Evolutionary conservation across 2,329 filamentous ascomycete genomes (phyloP).

Genomic region (Neonectria faginata): DNA sequence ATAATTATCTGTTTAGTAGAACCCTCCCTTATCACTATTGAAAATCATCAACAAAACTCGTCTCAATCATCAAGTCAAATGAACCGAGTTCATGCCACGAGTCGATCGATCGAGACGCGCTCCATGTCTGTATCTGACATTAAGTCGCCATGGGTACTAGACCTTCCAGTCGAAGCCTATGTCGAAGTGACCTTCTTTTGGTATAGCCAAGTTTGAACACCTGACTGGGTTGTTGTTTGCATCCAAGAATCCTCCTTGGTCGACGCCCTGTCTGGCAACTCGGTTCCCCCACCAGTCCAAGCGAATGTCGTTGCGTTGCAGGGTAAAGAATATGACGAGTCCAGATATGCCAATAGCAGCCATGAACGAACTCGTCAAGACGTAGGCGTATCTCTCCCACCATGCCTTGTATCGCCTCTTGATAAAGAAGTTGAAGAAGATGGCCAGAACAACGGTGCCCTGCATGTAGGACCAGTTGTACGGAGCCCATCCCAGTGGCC

Average conservation of each 20-base stretch:
- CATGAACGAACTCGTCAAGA: constrained; percentile 43
- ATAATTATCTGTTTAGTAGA: too few relatives aligned
- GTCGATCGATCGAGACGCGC: not conserved
- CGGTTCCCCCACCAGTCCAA: constrained; percentile 45
- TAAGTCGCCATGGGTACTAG: not conserved
- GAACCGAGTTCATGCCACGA: not conserved
- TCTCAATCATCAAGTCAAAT: not conserved
- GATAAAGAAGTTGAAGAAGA: constrained; percentile 46
- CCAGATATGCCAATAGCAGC: constrained; percentile 45
- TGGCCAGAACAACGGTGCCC: constrained; percentile 35
- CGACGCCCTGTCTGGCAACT: constrained; percentile 37
- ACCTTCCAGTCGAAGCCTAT: constrained; percentile 35
- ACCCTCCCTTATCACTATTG: too few relatives aligned
- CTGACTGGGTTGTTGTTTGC: constrained; percentile 20
- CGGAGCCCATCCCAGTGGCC: constrained; percentile 42
- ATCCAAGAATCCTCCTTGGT: constrained; percentile 35
- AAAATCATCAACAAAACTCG: not conserved
- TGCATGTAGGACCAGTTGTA: constrained; percentile 47
- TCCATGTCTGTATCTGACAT: not conserved
- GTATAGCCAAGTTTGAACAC: constrained; percentile 40
- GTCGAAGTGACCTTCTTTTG: constrained; percentile 36
- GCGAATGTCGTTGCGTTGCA: constrained; percentile 36
- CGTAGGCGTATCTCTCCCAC: constrained; percentile 48
- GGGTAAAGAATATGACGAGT: constrained; percentile 43
- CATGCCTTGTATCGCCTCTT: constrained; percentile 40